Percentiles rank a stretch among this genome's conserved stretches.
These are phyloP conservation scores for Pseudocercospora crystallina DNA, from an alignment of 2,329 filamentous ascomycete genomes.

Conservation along the genomic window DNA sequence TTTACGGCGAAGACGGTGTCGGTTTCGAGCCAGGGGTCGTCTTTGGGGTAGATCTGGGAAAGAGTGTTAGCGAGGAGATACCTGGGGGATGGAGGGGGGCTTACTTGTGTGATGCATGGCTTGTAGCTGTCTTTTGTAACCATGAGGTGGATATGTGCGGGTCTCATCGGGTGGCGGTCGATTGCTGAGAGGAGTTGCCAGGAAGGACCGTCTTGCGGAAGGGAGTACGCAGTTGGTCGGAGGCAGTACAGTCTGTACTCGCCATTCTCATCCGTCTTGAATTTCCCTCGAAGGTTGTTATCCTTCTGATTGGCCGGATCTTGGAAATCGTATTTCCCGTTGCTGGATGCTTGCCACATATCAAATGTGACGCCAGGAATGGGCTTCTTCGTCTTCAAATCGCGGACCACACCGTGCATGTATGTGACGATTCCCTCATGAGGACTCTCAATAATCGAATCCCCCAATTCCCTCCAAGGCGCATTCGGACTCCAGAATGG, in stretches of 20 bases:
- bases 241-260: slow-evolving; percentile 74
- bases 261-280: slow-evolving; percentile 67
- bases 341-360: slow-evolving; percentile 75
- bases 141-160: slow-evolving; percentile 57
- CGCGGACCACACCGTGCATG: slow-evolving; percentile 69
- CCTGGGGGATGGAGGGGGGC: slow-evolving; percentile 49
- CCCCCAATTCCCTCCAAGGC: slow-evolving; percentile 68
- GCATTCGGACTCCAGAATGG: slow-evolving; percentile 74
- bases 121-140: slow-evolving; percentile 25
- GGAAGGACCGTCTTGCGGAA: slow-evolving; percentile 64
- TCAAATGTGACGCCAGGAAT: slow-evolving; percentile 70
- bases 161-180: slow-evolving; percentile 60
- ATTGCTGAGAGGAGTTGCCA: slow-evolving; percentile 54
- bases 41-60: slow-evolving; percentile 56
- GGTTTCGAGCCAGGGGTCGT: slow-evolving; percentile 58
- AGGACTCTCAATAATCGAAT: slow-evolving; percentile 61
- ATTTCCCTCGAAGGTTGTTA: slow-evolving; percentile 77
- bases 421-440: slow-evolving; percentile 60
- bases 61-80: slow-evolving; percentile 56
- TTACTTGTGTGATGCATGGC: slow-evolving; percentile 33
- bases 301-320: slow-evolving; percentile 68
- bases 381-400: slow-evolving; percentile 63
- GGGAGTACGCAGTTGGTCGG: slow-evolving; percentile 70
- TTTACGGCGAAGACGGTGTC: slow-evolving; percentile 64
- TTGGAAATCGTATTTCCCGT: slow-evolving; percentile 70